phyloP scores from a whole-genome alignment of 73 alveolate genomes.

The Paramecium caudatum region DNA sequence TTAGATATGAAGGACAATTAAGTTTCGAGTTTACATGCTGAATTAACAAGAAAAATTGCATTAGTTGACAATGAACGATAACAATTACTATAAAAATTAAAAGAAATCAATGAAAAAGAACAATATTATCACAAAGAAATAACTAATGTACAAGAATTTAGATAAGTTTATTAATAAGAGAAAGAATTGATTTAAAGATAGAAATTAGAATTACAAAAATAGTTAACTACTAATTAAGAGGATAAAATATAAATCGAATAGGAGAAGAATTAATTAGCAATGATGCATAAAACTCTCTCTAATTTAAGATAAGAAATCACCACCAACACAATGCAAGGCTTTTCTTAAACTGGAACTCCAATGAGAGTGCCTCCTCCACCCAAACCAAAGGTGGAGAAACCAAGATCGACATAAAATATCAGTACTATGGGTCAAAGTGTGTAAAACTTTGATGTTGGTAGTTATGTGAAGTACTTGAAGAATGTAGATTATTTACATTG shows the following conservation, averaged over 20 bases:
- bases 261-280: conserved; percentile 31
- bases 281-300: conserved; percentile 53
- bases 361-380: background rate
- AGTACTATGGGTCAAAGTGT: background rate
- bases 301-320: conserved; percentile 33
- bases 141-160: background rate
- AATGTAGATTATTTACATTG: conserved; percentile 58
- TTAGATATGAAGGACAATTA: conserved; percentile 46
- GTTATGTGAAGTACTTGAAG: conserved; percentile 41
- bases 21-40: conserved; percentile 12
- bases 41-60: conserved; percentile 3
- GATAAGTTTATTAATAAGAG: conserved; percentile 1
- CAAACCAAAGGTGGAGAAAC: conserved; percentile 14
- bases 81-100: conserved; percentile 20
- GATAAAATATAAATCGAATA: conserved; percentile 50
- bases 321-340: background rate
- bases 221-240: background rate
- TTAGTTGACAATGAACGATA: background rate
- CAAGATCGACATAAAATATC: background rate
- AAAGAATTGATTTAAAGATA: background rate
- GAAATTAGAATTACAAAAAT: background rate
- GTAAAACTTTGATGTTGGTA: conserved; percentile 44
- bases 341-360: background rate
- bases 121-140: conserved; percentile 3
- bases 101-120: conserved; percentile 51